phyloP scores from a whole-genome alignment of 2,329 filamentous ascomycete species.

The Cyanodermella asteris region DNA sequence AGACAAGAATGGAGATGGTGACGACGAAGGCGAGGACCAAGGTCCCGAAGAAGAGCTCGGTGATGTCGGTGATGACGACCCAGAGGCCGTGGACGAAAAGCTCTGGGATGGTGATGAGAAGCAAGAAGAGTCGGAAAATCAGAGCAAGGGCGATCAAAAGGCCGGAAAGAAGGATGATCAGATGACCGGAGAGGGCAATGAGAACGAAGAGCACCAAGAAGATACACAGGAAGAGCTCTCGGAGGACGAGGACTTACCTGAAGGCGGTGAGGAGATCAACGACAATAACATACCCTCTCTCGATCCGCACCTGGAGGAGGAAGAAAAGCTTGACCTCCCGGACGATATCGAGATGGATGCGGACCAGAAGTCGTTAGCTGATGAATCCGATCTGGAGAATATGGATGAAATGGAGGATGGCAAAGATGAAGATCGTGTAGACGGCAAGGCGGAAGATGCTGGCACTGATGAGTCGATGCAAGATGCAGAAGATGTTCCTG shows the following conservation, averaged over 20 bases:
- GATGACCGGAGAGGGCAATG: constrained; percentile 24
- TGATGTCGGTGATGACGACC: constrained; percentile 75
- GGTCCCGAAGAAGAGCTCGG: constrained; percentile 69
- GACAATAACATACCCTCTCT: no score
- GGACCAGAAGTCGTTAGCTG: constrained; percentile 32
- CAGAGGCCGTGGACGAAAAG: constrained; percentile 85
- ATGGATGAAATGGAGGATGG: constrained; percentile 33
- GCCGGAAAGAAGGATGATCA: constrained; percentile 45
- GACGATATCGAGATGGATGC: constrained; percentile 73
- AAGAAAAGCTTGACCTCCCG: constrained; percentile 61
- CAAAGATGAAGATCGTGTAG: constrained; percentile 23
- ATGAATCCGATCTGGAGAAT: constrained; percentile 29
- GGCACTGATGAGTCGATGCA: constrained; percentile 24
- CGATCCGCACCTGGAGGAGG: constrained; percentile 59
- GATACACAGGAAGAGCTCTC: constrained; percentile 22
- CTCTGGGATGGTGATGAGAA: constrained; percentile 81
- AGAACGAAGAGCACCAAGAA: constrained; percentile 36
- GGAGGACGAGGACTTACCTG: constrained; percentile 37
- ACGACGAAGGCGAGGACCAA: constrained; percentile 38
- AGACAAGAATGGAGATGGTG: constrained; percentile 37
- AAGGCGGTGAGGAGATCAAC: constrained; percentile 42
- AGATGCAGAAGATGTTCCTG: constrained; percentile 17
- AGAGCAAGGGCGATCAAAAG: constrained; percentile 30
- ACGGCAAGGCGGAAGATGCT: constrained; percentile 18
- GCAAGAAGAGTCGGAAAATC: constrained; percentile 35